phyloP scores from a whole-genome alignment of 2,329 filamentous ascomycete genomes.

The Magnaporthales sp. region DNA sequence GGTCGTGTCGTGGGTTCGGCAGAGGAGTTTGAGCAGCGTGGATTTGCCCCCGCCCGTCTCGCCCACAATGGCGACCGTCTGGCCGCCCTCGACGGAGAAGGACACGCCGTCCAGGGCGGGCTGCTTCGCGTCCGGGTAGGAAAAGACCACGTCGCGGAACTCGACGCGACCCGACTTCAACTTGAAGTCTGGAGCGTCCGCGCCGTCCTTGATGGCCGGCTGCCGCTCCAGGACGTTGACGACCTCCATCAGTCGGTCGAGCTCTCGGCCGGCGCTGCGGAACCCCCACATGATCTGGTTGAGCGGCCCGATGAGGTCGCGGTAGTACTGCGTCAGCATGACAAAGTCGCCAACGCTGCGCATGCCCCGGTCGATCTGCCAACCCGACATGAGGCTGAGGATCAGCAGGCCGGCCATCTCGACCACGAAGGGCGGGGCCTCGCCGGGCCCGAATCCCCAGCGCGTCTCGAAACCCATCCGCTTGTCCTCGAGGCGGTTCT shows the following conservation, averaged over 20 bases:
- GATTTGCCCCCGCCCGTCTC: slow-evolving; percentile 56
- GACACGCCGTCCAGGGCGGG: slow-evolving; percentile 1
- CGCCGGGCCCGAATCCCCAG: not conserved
- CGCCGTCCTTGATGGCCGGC: not conserved
- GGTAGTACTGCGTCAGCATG: slow-evolving; percentile 1
- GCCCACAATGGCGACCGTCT: slow-evolving; percentile 49
- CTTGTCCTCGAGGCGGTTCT: not conserved
- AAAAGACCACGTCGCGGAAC: not conserved
- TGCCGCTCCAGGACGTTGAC: not conserved
- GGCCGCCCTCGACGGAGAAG: slow-evolving; percentile 25
- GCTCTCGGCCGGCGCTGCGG: not conserved
- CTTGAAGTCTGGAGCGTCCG: not conserved
- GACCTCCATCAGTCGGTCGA: slow-evolving; percentile 1
- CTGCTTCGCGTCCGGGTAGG: slow-evolving; percentile 2
- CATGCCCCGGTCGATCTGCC: not conserved
- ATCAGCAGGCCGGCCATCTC: not conserved
- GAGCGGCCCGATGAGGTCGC: not conserved
- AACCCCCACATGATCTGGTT: not conserved
- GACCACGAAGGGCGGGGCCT: not conserved
- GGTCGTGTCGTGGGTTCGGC: slow-evolving; percentile 51
- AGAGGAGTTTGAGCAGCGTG: slow-evolving; percentile 51
- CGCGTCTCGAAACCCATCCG: not conserved
- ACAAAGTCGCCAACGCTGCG: slow-evolving; percentile 2
- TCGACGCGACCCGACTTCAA: not conserved
- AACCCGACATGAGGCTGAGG: not conserved